These are phyloP conservation scores for Pyrrhoderma noxium DNA, from an alignment of 1,284 basidiomycete species.

Conservation along the genomic window DNA sequence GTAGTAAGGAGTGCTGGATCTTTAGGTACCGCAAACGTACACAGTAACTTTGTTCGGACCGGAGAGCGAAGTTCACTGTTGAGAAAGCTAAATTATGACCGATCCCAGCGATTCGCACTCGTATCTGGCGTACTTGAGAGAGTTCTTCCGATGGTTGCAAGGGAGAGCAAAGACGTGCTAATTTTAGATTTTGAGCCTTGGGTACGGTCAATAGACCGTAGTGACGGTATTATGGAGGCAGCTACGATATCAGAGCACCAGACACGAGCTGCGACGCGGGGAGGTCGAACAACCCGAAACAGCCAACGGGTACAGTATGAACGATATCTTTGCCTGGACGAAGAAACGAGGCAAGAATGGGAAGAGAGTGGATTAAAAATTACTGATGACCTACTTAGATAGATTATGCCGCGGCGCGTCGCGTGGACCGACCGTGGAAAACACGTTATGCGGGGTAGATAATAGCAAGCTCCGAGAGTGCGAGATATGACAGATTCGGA, in stretches of 20 bases:
- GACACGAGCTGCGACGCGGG: constrained; percentile 24
- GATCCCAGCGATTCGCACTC: constrained; percentile 34
- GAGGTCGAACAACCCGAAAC: constrained; percentile 46
- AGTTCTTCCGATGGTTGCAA: constrained; percentile 27
- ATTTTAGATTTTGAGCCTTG: constrained; percentile 68
- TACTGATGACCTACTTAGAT: too few species aligned
- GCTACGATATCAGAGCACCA: constrained; percentile 24
- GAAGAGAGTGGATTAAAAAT: constrained; percentile 19
- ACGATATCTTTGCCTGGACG: constrained; percentile 36
- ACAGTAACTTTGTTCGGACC: constrained; percentile 8
- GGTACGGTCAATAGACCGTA: constrained; percentile 59
- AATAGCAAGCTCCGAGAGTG: background rate
- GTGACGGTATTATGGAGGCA: constrained; percentile 15
- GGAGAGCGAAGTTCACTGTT: background rate
- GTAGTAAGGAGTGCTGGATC: background rate
- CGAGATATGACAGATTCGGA: too few species aligned
- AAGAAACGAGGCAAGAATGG: constrained; percentile 31
- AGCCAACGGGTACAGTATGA: constrained; percentile 37
- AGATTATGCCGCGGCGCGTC: too few species aligned
- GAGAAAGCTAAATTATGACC: constrained; percentile 29
- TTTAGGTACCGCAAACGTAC: background rate
- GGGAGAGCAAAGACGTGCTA: constrained; percentile 38
- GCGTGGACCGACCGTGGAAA: constrained; percentile 20
- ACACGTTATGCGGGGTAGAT: constrained; percentile 15
- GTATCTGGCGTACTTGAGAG: constrained; percentile 32